These are phyloP conservation scores for Neurospora crassa DNA, from an alignment of 2,329 filamentous ascomycete genomes.

Conservation along the genomic window DNA sequence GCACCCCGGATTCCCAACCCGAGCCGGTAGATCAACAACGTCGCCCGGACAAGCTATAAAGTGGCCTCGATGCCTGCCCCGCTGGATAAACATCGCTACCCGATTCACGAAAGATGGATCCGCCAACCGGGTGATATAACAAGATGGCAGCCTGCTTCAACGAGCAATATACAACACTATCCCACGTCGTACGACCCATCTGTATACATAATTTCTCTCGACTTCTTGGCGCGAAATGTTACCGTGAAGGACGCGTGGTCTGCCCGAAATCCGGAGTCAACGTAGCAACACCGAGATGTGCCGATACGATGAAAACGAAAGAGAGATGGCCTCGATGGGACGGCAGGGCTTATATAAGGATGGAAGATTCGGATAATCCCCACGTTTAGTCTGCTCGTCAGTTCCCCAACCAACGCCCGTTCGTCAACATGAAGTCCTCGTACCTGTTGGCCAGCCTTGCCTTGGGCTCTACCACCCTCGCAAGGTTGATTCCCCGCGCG, in stretches of 20 bases:
- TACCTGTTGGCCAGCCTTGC: conserved; percentile 6
- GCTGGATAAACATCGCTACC: conserved; percentile 4
- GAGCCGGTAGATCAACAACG: background rate
- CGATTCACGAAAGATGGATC: background rate
- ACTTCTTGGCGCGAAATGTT: background rate
- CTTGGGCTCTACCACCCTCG: background rate
- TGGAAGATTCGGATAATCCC: background rate
- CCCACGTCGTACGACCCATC: background rate
- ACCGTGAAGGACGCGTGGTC: background rate
- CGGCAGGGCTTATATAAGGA: background rate
- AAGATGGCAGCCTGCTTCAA: background rate
- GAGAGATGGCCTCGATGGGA: background rate
- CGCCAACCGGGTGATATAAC: conserved; percentile 2
- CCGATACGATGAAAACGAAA: fast-evolving
- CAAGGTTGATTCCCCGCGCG: background rate
- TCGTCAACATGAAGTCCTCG: conserved; percentile 9
- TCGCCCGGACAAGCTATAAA: background rate
- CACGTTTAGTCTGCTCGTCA: background rate
- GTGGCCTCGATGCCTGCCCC: background rate
- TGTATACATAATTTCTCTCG: background rate
- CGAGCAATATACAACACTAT: conserved; percentile 1
- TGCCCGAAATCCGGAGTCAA: background rate
- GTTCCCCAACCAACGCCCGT: background rate
- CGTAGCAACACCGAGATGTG: background rate
- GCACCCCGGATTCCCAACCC: background rate